Percentiles rank a stretch among this genome's conserved stretches.
Conservation (phyloP, 208 protist species). For the Trypanosoma avium region DNA sequence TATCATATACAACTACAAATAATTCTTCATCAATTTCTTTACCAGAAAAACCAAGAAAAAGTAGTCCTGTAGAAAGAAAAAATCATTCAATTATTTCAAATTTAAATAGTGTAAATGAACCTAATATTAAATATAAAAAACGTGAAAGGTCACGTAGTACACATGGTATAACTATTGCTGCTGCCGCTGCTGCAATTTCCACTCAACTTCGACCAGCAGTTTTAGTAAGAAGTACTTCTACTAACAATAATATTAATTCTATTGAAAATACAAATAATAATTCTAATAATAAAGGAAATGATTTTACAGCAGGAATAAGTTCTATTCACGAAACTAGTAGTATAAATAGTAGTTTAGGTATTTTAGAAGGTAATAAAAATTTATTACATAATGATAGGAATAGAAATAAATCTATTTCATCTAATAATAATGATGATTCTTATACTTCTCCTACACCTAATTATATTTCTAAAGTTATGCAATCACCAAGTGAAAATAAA, state of each 20-base stretch:
- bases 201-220: conserved; percentile 20
- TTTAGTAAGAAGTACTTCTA: conserved; percentile 7
- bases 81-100: not conserved
- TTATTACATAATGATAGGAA: not conserved
- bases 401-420: not conserved
- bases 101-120: not conserved
- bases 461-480: not conserved
- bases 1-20: too few species aligned
- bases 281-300: conserved; percentile 1
- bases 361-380: not conserved
- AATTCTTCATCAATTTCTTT: too few species aligned
- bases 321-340: not conserved
- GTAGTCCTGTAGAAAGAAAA: conserved; percentile 4
- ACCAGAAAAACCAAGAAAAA: not conserved
- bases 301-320: not conserved
- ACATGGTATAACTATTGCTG: conserved; percentile 5
- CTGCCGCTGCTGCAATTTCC: conserved; percentile 3
- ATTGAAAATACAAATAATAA: not conserved
- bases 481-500: not conserved
- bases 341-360: not conserved
- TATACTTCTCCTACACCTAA: not conserved
- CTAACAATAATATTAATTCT: not conserved
- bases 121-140: not conserved
- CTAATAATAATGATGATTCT: not conserved
- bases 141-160: conserved; percentile 17